phyloP scores from a whole-genome alignment of 306 rosid species.

The Dalbergia oliveri region DNA sequence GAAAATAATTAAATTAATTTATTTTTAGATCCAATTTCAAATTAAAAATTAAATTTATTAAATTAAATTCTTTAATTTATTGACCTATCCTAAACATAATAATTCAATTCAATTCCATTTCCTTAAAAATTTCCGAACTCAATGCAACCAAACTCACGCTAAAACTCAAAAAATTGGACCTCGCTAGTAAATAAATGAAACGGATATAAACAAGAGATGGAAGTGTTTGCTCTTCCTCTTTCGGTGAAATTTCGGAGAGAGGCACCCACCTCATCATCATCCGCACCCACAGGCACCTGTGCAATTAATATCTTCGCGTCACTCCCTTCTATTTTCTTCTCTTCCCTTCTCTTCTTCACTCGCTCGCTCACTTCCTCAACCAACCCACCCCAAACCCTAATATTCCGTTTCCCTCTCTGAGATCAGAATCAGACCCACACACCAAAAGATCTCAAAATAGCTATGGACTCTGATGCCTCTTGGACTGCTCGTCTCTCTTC shows the following conservation, averaged over 20 bases:
- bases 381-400: slow-evolving; percentile 35
- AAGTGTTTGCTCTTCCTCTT: slow-evolving; percentile 11
- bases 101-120: no score
- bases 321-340: background rate
- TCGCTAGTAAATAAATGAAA: no score
- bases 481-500: slow-evolving; percentile 86
- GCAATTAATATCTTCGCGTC: no score
- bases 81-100: no score
- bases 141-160: no score
- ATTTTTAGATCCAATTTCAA: no score
- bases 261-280: background rate
- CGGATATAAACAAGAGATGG: slow-evolving; percentile 2
- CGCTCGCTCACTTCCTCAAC: slow-evolving; percentile 34
- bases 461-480: slow-evolving; percentile 85
- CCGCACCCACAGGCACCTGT: background rate
- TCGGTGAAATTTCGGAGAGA: slow-evolving; percentile 33
- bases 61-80: no score
- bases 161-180: no score
- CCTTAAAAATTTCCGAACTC: no score
- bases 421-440: slow-evolving; percentile 33
- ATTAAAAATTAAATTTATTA: no score
- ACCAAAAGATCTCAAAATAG: background rate
- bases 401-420: background rate
- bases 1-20: no score
- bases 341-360: background rate